Evolutionary conservation across 192 early-diverging fungal genomes (phyloP), one percentile per base, ranked within the genome.

Genomic region (Pecoramyces ruminantium): DNA sequence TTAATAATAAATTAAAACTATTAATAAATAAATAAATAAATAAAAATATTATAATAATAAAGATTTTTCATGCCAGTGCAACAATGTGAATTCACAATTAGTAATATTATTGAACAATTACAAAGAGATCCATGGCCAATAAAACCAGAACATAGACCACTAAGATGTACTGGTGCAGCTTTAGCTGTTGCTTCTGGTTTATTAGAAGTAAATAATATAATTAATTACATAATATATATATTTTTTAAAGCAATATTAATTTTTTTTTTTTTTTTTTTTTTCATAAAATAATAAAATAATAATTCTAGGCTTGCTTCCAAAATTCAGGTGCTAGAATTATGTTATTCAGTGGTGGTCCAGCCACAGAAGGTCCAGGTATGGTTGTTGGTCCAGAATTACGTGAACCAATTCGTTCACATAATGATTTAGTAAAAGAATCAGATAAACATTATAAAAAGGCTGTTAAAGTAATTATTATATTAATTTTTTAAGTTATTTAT

Each of bases 41-140:
- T 39, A 14, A 39, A 14, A 39, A 39, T 39, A 39, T 13, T 14
- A 39, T 13, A 14, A 21, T 2, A 21, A 21, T 21, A 21, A 67
- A 88, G 96, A 80, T 99, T 97, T 87, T 88, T 99, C 82, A 88
- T 95, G 82, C 93, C 96, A 15, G 92, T 98, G 11, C 90, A 94
- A 78, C 94, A 99, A 82, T 98, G 96, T 86, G 96, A 99, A 85
- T 99, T 97, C 85, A 95, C 92, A 28, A 86, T 99, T 81, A 97
- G 96, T 2, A 92, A 93, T 39, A 95, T 97, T 80, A 84, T 99
- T 30, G 96, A 99, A 86, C 94, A 98, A 84, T 89, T 99, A 78
- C 97, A 98, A 88, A 93, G 94, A 79, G 97, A 99, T 85, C 97
- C 96, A 14, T 99, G 96, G 96, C 96, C 96, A 1, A 94, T 96